Base-by-base conservation (phyloP, 371 early-diverging fungal genomes). In the Hamiltosporidium tvaerminnensis region DNA sequence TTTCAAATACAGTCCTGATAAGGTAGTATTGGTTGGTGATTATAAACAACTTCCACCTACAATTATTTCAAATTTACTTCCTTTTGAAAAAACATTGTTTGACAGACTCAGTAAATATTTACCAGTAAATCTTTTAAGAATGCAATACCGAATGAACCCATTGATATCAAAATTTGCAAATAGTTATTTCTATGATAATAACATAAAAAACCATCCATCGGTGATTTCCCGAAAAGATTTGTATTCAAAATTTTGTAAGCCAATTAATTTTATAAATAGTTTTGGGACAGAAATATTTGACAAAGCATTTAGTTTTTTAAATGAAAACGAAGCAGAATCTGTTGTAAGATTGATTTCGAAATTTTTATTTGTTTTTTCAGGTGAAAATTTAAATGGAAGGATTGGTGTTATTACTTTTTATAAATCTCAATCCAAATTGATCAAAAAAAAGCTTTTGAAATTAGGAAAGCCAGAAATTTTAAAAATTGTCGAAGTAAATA, bases 101-200 rank as follows among this genome's bases (percentile, higher is more conserved):
- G 23, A 23, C 23, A 23, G 23, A 23, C 23, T 23, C 23, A 23
- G 23, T 23, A 23, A 23, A 23, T 23, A 23, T 23, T 23, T 88
- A 36, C 83, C 88, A 4, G 93, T 94, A 31, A 86, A 90, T 69
- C 86, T 92, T 38, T 82, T 94, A 38, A 87, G 90, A 62, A 88
- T 92, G 0, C 96, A 94, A 77, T 96, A 96, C 70, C 90, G 96
- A 73, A 93, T 93, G 94, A 91, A 94, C 72, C 92, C 94, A 23
- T 87, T 90, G 67, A 78, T 96, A 10, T 90, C 90, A 2, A 91
- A 90, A 73, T 96, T 92, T 72, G 92, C 95, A 1, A 87, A 88
- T 69, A 94, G 94, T 76, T 89, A 90, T 87, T 94, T 96, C 68
- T 96, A 96, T 73, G 93, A 93, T 74, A 93, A 93, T 9, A 87